Base-by-base conservation (phyloP, 345 rosid genomes). In the Erysimum cheiranthoides region DNA sequence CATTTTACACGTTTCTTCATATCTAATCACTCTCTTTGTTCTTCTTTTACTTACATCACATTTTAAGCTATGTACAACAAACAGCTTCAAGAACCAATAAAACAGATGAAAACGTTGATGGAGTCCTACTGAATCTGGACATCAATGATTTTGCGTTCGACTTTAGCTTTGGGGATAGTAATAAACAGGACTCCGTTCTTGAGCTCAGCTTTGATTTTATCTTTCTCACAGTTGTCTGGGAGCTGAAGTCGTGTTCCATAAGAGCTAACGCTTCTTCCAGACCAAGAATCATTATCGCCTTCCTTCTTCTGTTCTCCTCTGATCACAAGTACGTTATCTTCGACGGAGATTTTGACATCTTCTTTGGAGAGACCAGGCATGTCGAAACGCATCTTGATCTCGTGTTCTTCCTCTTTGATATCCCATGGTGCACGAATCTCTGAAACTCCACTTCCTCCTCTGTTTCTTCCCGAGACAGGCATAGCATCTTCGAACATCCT, bases 281-380 rank as follows among this genome's bases (percentile, higher is more conserved):
- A 78, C 96, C 91, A 90, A 5, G 74, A 70, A 42, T 84, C 84
- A n/a, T 42, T 74, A 35, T 71, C 78, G 10, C 79, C 90, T 71
- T 90, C 89, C 70, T 83, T 81, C 76, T 82, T 89, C 32, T 82
- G 86, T 53, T 89, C 88, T 75, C 92, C 98, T 57, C 56, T 87
- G 25, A 93, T 86, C 0, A 86, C 80, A 39, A 93, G 85, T 0
- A 86, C 76, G 12, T 89, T 87, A 3, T 91, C 92, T 63, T 89
- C 96, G 0, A 91, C 77, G 0, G 86, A 86, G 5, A 93, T 86
- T 80, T 79, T 86, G 4, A 93, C 93, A 0, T 93, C 93, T 38
- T 89, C 96, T 86, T 83, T 91, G 2, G 85, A 76, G 4, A 93
- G 83, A 10, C 97, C 97, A 0, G 96, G 97, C 96, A 93, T 78